A percentile compares a stretch with the other conserved stretches of the same genome.
phyloP scores from a whole-genome alignment of 225 moss, liverwort and hornwort species.

The Lunularia cruciata region DNA sequence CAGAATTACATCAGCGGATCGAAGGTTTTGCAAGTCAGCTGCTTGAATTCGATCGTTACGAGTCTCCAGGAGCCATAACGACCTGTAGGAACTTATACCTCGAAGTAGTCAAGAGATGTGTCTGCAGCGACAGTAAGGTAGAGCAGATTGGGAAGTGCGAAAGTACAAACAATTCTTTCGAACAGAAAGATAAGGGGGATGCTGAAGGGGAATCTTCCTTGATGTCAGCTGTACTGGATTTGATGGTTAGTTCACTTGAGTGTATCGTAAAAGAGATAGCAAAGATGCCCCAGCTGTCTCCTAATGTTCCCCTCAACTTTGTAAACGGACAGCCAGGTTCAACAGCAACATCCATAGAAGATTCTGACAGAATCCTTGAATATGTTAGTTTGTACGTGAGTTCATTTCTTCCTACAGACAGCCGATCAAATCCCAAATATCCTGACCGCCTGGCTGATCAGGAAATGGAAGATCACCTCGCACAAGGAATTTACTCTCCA shows the following conservation, averaged over 20 bases:
- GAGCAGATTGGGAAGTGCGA: not conserved
- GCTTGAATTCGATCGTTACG: not conserved
- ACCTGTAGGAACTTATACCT: slow-evolving; percentile 6
- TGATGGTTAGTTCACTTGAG: slow-evolving; percentile 73
- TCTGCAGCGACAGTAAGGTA: not conserved
- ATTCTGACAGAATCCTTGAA: slow-evolving; percentile 31
- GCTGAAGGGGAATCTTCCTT: slow-evolving; percentile 45
- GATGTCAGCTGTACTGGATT: slow-evolving; percentile 60
- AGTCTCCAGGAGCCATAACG: not conserved
- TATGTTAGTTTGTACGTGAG: slow-evolving; percentile 24
- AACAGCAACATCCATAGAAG: slow-evolving; percentile 1
- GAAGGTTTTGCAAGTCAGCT: not conserved
- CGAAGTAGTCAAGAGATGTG: not conserved
- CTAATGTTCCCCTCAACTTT: not conserved
- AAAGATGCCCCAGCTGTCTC: slow-evolving; percentile 25
- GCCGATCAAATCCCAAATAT: slow-evolving; percentile 14
- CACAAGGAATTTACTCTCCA: slow-evolving; percentile 33
- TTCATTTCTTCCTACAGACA: slow-evolving; percentile 25
- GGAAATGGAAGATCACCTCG: slow-evolving; percentile 27
- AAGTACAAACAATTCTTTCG: not conserved
- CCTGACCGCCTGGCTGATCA: slow-evolving; percentile 13
- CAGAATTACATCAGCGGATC: not conserved
- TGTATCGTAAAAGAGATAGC: slow-evolving; percentile 50
- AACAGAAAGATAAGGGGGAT: not conserved
- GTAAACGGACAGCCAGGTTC: not conserved